Evolutionary conservation across 1,284 basidiomycete species (phyloP).

Genomic region (Rhodofomes roseus): DNA sequence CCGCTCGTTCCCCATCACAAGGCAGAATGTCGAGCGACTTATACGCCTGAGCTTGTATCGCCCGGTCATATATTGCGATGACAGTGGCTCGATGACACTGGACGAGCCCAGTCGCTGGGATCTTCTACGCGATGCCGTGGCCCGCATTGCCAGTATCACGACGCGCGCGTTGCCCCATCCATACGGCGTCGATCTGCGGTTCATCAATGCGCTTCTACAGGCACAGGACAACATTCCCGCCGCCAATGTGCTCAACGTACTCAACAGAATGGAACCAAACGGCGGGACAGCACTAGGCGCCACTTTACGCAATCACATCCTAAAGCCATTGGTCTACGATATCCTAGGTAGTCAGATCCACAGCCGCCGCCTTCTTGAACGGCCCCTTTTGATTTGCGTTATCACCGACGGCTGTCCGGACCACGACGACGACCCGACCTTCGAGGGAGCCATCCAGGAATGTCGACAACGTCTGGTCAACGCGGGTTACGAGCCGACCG

Average conservation of each 20-base stretch:
- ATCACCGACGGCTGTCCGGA: neutral
- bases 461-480: neutral
- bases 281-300: neutral
- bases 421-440: neutral
- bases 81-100: neutral
- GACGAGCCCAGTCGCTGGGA: neutral
- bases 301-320: neutral
- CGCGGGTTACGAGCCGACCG: neutral
- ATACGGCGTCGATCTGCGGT: neutral
- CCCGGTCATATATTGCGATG: neutral
- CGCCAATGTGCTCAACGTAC: neutral
- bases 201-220: neutral
- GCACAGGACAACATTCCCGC: neutral
- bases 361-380: neutral
- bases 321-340: neutral
- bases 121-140: neutral
- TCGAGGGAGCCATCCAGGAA: neutral
- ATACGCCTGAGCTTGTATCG: neutral
- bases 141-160: neutral
- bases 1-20: neutral
- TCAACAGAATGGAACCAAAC: neutral
- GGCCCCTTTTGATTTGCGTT: neutral
- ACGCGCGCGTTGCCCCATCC: neutral
- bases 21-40: neutral
- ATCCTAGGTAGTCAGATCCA: neutral